These are phyloP conservation scores for Corrigiola litoralis DNA, from an alignment of 179 eudicot species.

Conservation along the genomic window DNA sequence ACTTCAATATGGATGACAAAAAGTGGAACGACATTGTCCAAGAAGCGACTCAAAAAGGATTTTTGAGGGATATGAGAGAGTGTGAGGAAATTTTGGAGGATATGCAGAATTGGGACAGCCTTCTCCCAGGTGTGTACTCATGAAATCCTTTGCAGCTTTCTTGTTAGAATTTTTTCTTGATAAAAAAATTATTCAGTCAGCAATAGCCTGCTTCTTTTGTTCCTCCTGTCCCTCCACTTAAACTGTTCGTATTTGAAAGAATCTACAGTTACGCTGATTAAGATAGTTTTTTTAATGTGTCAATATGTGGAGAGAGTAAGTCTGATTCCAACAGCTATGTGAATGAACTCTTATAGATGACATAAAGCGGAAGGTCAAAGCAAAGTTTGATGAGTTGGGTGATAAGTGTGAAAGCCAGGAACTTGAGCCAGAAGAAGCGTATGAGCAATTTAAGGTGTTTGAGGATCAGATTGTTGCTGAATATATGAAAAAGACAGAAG, in stretches of 20 bases:
- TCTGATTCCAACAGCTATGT: not conserved
- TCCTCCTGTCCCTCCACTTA: too few species aligned
- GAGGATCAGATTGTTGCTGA: conserved; percentile 77
- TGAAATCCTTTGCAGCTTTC: not conserved
- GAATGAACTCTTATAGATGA: conserved; percentile 43
- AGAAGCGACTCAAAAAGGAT: conserved; percentile 53
- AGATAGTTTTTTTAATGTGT: not conserved
- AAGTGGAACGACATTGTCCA: conserved; percentile 57
- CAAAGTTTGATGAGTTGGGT: conserved; percentile 69
- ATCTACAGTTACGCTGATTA: too few species aligned
- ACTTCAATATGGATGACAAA: conserved; percentile 53
- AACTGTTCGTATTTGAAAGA: too few species aligned
- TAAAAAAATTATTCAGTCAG: not conserved
- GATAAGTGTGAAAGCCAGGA: conserved; percentile 68
- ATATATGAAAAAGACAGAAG: conserved; percentile 50
- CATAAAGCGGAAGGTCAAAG: conserved; percentile 64
- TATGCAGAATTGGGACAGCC: conserved; percentile 84
- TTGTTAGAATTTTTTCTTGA: not conserved
- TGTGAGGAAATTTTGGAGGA: conserved; percentile 83
- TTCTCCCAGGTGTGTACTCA: conserved; percentile 66
- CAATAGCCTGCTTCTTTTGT: not conserved
- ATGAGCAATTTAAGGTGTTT: conserved; percentile 65
- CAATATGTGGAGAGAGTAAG: not conserved
- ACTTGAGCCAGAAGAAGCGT: conserved; percentile 74
- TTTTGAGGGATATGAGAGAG: conserved; percentile 49